Conservation (phyloP, 208 protist species). For the Trypanosoma cruzi region DNA sequence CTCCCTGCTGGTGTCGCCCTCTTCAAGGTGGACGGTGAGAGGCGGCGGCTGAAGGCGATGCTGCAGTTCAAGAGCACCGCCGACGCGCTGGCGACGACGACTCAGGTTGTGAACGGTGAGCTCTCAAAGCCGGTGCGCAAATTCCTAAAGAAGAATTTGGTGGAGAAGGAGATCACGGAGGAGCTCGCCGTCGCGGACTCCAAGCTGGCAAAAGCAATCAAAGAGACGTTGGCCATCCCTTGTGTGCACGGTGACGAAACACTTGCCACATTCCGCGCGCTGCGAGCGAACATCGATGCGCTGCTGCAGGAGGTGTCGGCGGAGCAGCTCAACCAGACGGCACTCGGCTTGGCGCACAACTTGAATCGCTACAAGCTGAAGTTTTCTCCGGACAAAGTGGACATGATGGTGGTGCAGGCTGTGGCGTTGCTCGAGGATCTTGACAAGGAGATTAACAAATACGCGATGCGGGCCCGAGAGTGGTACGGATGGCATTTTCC, state of each 20-base stretch:
- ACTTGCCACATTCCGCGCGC: conserved; percentile 95
- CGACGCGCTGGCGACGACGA: conserved; percentile 97
- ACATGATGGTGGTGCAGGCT: conserved; percentile 99
- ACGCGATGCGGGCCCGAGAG: conserved; percentile 98
- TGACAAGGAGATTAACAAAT: conserved; percentile 99
- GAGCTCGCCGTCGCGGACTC: conserved; percentile 96
- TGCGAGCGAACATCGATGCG: conserved; percentile 92
- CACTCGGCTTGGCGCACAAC: conserved; percentile 98
- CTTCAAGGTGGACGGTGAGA: conserved; percentile 96
- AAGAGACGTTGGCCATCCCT: conserved; percentile 95
- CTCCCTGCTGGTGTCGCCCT: conserved; percentile 98
- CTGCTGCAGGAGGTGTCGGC: conserved; percentile 89
- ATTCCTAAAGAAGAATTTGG: conserved; percentile 98
- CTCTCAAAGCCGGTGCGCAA: conserved; percentile 96
- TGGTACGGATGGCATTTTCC: conserved; percentile 99
- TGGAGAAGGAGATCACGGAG: conserved; percentile 88
- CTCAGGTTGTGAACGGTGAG: conserved; percentile 96
- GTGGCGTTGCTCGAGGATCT: conserved; percentile 99
- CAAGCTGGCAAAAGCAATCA: conserved; percentile 97
- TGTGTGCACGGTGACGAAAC: conserved; percentile 92
- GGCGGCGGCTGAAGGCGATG: conserved; percentile 93
- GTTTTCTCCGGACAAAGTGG: conserved; percentile 99
- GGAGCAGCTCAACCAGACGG: conserved; percentile 94
- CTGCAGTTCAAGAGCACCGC: conserved; percentile 95
- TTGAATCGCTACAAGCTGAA: conserved; percentile 99